Base-by-base conservation (phyloP, 2,329 filamentous ascomycete genomes). In the Calycina herbarum region DNA sequence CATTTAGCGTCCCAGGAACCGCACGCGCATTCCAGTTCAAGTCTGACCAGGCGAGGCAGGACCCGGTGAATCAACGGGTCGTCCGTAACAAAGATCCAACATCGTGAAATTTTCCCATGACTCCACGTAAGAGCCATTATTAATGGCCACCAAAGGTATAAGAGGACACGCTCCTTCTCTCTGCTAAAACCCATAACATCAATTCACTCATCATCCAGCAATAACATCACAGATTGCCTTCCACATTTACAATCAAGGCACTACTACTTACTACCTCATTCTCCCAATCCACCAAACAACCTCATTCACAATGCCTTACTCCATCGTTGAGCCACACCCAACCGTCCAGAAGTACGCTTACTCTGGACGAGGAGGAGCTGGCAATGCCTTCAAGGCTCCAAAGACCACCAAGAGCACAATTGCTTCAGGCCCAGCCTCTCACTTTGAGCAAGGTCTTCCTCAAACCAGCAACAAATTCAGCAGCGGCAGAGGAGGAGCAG, bases 301-400 rank as follows among this genome's bases (percentile, higher is more conserved):
- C 20, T 35, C 57, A n/a, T 15, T 61, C 27, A 64, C n/a, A 45
- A 66, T 66, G 64, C 61, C 57, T 57, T 75, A 74, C 72, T 64
- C 67, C 61, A 66, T 76, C 67, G 71, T 71, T 61, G 73, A 76
- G 64, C 75, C 74, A 54, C 74, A 75, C 68, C 75, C 75, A 63
- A 73, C 68, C 68, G 66, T 71, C 64, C 57, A 60, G 60, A 66
- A 62, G 38, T 75, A 73, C 68, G 66, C 70, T 17, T 71, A 74
- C 63, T 68, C 71, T 24, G 74, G 75, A 15, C 70, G 75, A n/a
- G 75, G 75, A 42, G 75, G 74, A 35, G 72, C 71, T 51, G 75
- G 75, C 42, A 76, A 76, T 67, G 71, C 68, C 57, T 73, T 74
- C 69, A 75, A 73, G 60, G 72, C 72, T 4, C 70, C 73, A 31